These are phyloP conservation scores for Schoenoplectus tabernaemontani DNA, from an alignment of 202 grass and related monocot genomes.

Conservation along the genomic window DNA sequence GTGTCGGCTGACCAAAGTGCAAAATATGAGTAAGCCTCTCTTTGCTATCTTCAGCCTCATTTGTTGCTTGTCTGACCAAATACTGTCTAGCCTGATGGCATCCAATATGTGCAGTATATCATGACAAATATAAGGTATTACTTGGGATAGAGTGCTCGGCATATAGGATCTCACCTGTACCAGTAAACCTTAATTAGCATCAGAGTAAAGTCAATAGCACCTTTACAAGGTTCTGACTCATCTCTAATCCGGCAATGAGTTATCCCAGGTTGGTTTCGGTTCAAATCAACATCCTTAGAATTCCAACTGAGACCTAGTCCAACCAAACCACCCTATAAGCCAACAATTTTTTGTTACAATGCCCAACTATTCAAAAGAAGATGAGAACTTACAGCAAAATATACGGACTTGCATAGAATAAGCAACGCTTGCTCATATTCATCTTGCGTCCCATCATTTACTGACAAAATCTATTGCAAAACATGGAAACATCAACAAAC, in stretches of 20 bases:
- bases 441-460: slow-evolving; percentile 26
- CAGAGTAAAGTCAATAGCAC: background rate
- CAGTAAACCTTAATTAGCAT: slow-evolving; percentile 6
- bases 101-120: slow-evolving; percentile 64
- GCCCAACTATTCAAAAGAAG: background rate
- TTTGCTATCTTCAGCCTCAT: slow-evolving; percentile 70
- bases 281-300: background rate
- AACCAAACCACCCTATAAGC: background rate
- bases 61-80: slow-evolving; percentile 29
- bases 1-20: slow-evolving; percentile 66
- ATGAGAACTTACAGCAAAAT: slow-evolving; percentile 61
- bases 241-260: background rate
- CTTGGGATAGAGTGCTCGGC: slow-evolving; percentile 51
- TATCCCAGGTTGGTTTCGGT: too few species aligned
- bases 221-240: background rate
- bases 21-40: slow-evolving; percentile 81
- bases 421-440: slow-evolving; percentile 68
- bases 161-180: slow-evolving; percentile 81
- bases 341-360: slow-evolving; percentile 10
- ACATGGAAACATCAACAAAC: background rate
- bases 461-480: slow-evolving; percentile 48
- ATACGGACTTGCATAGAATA: slow-evolving; percentile 85
- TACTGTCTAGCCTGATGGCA: slow-evolving; percentile 46
- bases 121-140: slow-evolving; percentile 70
- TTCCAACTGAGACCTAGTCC: background rate